These are phyloP conservation scores for Soucietia sequanensis DNA, from an alignment of 805 yeast genomes.

Conservation along the genomic window DNA sequence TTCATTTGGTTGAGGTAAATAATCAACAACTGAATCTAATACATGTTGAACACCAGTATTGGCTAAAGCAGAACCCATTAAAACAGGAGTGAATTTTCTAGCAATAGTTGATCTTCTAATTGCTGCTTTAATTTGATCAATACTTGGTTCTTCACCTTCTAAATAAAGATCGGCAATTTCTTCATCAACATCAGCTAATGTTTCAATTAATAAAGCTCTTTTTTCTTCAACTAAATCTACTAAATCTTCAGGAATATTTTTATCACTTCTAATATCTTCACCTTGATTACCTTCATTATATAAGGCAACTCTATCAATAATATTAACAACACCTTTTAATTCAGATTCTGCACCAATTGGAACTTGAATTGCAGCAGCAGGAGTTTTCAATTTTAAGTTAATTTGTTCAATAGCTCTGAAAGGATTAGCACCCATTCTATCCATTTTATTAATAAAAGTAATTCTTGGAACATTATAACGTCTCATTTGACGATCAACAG, in stretches of 20 bases:
- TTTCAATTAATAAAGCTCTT: slow-evolving; percentile 82
- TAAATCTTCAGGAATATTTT: slow-evolving; percentile 75
- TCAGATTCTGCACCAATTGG: slow-evolving; percentile 94
- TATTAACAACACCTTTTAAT: slow-evolving; percentile 85
- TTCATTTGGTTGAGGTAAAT: slow-evolving; percentile 93
- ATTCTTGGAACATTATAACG: slow-evolving; percentile 96
- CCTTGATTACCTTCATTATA: slow-evolving; percentile 92
- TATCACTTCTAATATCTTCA: slow-evolving; percentile 60
- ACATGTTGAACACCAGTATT: slow-evolving; percentile 95
- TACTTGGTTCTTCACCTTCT: slow-evolving; percentile 86
- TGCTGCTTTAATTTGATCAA: slow-evolving; percentile 80
- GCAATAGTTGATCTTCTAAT: slow-evolving; percentile 95
- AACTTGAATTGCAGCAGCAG: slow-evolving; percentile 97
- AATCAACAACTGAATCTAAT: slow-evolving; percentile 93
- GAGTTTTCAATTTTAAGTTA: slow-evolving; percentile 79
- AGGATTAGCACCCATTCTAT: slow-evolving; percentile 98
- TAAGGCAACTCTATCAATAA: slow-evolving; percentile 81
- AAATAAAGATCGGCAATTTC: slow-evolving; percentile 91
- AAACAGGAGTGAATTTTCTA: slow-evolving; percentile 96
- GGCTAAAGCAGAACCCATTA: slow-evolving; percentile 98
- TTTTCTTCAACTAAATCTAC: slow-evolving; percentile 85
- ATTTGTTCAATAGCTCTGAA: slow-evolving; percentile 92
- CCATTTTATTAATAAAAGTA: slow-evolving; percentile 97
- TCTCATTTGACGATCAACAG: slow-evolving; percentile 98
- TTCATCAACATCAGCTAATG: slow-evolving; percentile 96